Evolutionary conservation across 2,329 filamentous ascomycete species (phyloP), one percentile per base, ranked within the genome.

Genomic region (Xylariaceae sp.): DNA sequence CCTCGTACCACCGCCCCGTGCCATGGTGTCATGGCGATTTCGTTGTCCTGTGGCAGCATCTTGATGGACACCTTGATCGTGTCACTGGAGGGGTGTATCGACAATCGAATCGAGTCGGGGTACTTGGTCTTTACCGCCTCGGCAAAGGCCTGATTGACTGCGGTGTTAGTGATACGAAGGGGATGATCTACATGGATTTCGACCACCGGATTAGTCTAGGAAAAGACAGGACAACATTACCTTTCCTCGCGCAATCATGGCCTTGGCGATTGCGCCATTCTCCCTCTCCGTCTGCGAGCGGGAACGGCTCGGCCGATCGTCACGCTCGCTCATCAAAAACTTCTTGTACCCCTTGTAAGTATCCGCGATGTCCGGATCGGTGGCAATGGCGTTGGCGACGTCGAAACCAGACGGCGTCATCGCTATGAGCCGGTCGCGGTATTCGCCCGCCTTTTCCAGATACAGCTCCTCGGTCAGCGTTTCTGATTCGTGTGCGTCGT

Each of bases 271-370:
- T 3, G 7, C 30, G 13, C 41, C 29, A 17, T 44, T 47, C 24
- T 47, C 41, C 16, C 41, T 40, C 35, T 47, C 44, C 2, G 38
- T 47, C 17, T 45, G 41, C 8, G 44, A 47, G 13, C 41, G 41
- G 19, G 44, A 44, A 18, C 44, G 41, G 12, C n/a, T 15, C 6
- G 15, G 16, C 11, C 40, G 28, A 11, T 45, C 38, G n/a, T 45
- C 41, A 2, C 44, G 35, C 36, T 47, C 44, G 19, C 29, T 38
- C 35, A 39, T 40, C 11, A 47, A 17, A n/a, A 47, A 47, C 19
- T 42, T 47, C 17, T 45, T 44, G 27, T 47, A 47, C 5, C 44
- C 44, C 9, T 45, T 47, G 30, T 47, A 47, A 12, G 41, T 47
- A 6, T 19, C 38, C 3, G 36, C 29, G 14, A 42, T 42, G 11